phyloP scores from a whole-genome alignment of 768 basidiomycete genomes.

The Pisolithus albus region DNA sequence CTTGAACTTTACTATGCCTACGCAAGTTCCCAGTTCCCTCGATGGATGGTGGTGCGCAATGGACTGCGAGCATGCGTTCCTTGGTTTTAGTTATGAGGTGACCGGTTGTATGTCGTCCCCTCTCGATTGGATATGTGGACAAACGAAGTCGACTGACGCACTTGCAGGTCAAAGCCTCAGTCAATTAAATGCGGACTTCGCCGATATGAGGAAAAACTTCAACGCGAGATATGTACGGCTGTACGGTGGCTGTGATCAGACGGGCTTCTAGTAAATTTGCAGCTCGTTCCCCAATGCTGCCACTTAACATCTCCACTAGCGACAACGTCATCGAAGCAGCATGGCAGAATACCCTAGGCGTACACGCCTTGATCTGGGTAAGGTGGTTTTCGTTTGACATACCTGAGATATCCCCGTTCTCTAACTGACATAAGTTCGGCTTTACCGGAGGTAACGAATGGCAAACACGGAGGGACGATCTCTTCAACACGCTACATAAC shows the following conservation, averaged over 20 bases:
- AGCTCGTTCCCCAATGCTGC: not conserved
- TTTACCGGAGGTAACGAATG: slow-evolving; percentile 38
- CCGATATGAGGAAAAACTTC: slow-evolving; percentile 52
- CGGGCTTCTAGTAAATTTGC: slow-evolving; percentile 32
- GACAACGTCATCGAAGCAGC: slow-evolving; percentile 63
- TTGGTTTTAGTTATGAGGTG: slow-evolving; percentile 74
- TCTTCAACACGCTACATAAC: slow-evolving; percentile 46
- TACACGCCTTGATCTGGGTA: slow-evolving; percentile 72
- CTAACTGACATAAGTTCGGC: slow-evolving; percentile 25
- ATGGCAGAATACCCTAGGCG: slow-evolving; percentile 60
- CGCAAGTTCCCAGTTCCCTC: slow-evolving; percentile 35
- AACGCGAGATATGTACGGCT: slow-evolving; percentile 58
- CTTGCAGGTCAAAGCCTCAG: slow-evolving; percentile 44
- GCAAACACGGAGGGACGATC: slow-evolving; percentile 45
- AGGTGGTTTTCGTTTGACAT: slow-evolving; percentile 7
- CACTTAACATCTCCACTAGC: slow-evolving; percentile 26
- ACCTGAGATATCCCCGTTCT: not conserved
- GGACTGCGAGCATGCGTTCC: slow-evolving; percentile 63
- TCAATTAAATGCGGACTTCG: slow-evolving; percentile 49
- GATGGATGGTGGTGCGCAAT: slow-evolving; percentile 60
- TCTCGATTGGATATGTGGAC: not conserved
- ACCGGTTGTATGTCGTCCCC: slow-evolving; percentile 43
- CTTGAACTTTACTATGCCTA: slow-evolving; percentile 50
- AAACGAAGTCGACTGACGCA: not conserved
- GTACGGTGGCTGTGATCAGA: slow-evolving; percentile 35